Evolutionary conservation across 2,329 filamentous ascomycete genomes (phyloP), one percentile per base, ranked within the genome.

Genomic region (Setomelanomma holmii): DNA sequence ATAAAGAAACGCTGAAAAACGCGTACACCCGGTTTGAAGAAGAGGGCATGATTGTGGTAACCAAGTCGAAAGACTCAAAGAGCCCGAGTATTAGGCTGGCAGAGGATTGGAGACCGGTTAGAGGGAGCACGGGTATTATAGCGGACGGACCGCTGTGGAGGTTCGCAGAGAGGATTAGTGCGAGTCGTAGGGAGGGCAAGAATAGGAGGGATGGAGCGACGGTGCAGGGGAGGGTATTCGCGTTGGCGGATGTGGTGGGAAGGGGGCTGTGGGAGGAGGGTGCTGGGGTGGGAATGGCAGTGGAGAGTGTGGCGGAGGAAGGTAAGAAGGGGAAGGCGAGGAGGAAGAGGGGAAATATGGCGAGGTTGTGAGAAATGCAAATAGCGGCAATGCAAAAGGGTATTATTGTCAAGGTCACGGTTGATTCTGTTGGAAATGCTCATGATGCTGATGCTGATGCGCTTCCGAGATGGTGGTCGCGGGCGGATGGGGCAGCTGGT

Each of bases 1-100:
- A 99, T 80, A 97, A 97, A 67, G 93, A 99, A 75, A 96, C 93
- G 0, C 84, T 99, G 50, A 96, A 95, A 70, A 99, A 99, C 74
- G 89, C 93, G 0, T 97, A 93, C 75, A 82, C 86, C 33, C 86
- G 91, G 14, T 96, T 96, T 67, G 87, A 93, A 63, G 91, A 97
- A 68, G 93, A 98, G 66, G 90, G 92, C 7, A 96, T 98, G 58
- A 82, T 98, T 50, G 79, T 90, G 39, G 83, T 93, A 0, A 60
- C 89, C 23, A 90, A 89, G 64, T 78, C 57, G 1, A 88, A 87
- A 63, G 34, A 88, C 89, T 55, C 88, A 88, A 59, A 75, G 82
- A 1, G 82, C 82, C 3, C 85, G 0, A 82, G 84, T 3, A 82
- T 96, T 27, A 84, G 86, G 46, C 80, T 98, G 6, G 84, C 89